Conservation (phyloP, 1,139 yeast genomes). For the Lodderomyces beijingensis region DNA sequence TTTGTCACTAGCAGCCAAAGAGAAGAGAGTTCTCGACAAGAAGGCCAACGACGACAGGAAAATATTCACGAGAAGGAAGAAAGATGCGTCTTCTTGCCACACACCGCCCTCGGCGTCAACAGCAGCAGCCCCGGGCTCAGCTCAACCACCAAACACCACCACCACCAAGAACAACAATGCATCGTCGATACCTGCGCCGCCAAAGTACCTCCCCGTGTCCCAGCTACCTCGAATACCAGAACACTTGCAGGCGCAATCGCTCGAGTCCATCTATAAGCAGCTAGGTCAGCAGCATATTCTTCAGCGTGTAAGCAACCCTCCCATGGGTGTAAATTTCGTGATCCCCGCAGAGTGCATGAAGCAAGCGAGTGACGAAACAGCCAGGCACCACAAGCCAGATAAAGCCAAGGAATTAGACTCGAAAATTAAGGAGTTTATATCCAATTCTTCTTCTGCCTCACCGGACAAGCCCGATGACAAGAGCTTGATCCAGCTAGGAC, state of each 20-base stretch:
- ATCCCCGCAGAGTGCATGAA: constrained; percentile 31
- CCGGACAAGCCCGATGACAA: constrained; percentile 4
- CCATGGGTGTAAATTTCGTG: constrained; percentile 21
- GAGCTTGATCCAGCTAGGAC: constrained; percentile 5
- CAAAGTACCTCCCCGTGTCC: constrained; percentile 10
- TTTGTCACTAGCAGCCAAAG: too few species aligned
- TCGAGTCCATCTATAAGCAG: constrained; percentile 6
- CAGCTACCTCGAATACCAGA: constrained; percentile 9
- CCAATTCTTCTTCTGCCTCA: too few species aligned
- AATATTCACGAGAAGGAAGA: too few species aligned
- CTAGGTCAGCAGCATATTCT: constrained; percentile 6
- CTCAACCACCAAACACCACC: too few species aligned
- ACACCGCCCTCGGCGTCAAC: too few species aligned
- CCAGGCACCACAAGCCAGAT: constrained; percentile 2
- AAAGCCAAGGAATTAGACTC: constrained; percentile 5
- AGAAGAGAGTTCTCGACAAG: too few species aligned
- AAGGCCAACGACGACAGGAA: too few species aligned
- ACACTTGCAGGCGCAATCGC: constrained; percentile 4
- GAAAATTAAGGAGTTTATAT: constrained; percentile 6
- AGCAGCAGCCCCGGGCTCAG: too few species aligned
- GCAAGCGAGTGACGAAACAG: constrained; percentile 4
- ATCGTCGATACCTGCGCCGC: neutral
- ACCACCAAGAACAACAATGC: neutral
- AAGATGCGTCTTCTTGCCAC: too few species aligned
- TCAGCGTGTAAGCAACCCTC: constrained; percentile 4